Conservation (phyloP, 768 basidiomycete genomes). For the Amyloporia xantha region DNA sequence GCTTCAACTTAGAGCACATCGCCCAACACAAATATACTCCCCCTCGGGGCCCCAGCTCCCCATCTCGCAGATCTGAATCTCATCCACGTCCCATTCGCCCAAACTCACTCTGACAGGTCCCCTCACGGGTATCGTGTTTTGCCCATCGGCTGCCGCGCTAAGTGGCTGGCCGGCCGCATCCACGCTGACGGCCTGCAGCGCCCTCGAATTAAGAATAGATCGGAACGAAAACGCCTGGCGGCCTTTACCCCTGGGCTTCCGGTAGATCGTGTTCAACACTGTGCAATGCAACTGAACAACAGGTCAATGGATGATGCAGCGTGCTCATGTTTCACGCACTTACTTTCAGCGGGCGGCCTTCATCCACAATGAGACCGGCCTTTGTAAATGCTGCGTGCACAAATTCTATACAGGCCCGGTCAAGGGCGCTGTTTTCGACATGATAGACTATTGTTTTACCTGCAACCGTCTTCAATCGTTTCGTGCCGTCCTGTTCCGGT, state of each 20-base stretch:
- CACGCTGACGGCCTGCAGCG: slow-evolving; percentile 13
- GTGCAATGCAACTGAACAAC: slow-evolving; percentile 30
- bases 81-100: slow-evolving; percentile 46
- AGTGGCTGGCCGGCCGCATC: background rate
- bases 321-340: background rate
- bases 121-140: background rate
- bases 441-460: too few species aligned
- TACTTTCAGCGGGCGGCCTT: slow-evolving; percentile 30
- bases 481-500: slow-evolving; percentile 25
- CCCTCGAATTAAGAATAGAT: slow-evolving; percentile 27
- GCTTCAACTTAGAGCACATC: slow-evolving; percentile 2
- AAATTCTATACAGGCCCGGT: too few species aligned
- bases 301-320: background rate
- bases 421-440: too few species aligned
- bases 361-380: slow-evolving; percentile 28
- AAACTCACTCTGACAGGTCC: slow-evolving; percentile 35
- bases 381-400: slow-evolving; percentile 23
- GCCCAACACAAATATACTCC: slow-evolving; percentile 43
- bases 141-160: background rate
- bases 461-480: slow-evolving; percentile 26
- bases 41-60: slow-evolving; percentile 58
- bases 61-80: slow-evolving; percentile 66
- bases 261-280: slow-evolving; percentile 30
- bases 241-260: slow-evolving; percentile 19
- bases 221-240: slow-evolving; percentile 39